Evolutionary conservation across 2,329 filamentous ascomycete genomes (phyloP).

Genomic region (Chaetomiaceae sp.): DNA sequence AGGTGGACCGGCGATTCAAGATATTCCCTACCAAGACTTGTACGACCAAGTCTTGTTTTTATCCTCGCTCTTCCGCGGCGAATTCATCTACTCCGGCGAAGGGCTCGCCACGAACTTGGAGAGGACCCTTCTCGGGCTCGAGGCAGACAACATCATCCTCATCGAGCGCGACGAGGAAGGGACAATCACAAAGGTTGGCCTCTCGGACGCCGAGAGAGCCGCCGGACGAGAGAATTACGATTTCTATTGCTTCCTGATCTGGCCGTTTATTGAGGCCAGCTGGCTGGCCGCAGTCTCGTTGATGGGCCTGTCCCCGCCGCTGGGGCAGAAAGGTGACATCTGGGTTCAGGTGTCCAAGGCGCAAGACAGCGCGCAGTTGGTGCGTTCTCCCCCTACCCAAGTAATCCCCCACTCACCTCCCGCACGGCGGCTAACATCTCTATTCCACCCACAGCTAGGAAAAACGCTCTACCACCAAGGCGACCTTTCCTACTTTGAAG

Average conservation of each 20-base stretch:
- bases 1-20: constrained; percentile 75
- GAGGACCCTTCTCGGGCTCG: constrained; percentile 71
- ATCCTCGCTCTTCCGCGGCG: constrained; percentile 87
- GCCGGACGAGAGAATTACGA: constrained; percentile 91
- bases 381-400: constrained; percentile 39
- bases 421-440: not conserved
- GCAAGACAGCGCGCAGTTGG: constrained; percentile 76
- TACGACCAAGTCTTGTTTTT: constrained; percentile 80
- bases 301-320: constrained; percentile 77
- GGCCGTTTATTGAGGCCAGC: constrained; percentile 93
- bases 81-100: constrained; percentile 93
- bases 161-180: constrained; percentile 55
- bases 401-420: no score
- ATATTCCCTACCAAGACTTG: constrained; percentile 70
- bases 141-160: constrained; percentile 71
- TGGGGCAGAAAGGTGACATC: constrained; percentile 51
- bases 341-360: constrained; percentile 78
- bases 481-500: constrained; percentile 94
- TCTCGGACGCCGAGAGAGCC: constrained; percentile 70
- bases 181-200: constrained; percentile 62
- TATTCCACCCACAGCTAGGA: constrained; percentile 64
- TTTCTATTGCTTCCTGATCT: constrained; percentile 98
- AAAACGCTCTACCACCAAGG: constrained; percentile 98
- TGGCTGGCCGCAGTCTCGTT: constrained; percentile 90
- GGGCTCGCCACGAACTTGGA: constrained; percentile 77